phyloP scores from a whole-genome alignment of 2,329 filamentous ascomycete species.

The Colletotrichum sojae region DNA sequence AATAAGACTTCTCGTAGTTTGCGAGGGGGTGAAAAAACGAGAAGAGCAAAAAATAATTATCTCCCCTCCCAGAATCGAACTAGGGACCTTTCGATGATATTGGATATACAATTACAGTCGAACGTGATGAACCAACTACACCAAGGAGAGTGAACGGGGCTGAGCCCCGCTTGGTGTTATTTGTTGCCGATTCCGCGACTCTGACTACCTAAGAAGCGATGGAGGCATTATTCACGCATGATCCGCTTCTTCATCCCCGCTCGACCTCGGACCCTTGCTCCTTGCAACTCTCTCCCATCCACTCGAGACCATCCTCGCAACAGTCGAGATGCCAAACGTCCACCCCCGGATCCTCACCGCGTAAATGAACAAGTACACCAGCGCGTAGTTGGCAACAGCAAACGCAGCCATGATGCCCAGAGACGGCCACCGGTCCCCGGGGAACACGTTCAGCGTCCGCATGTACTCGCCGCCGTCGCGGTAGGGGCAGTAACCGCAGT shows the following conservation, averaged over 20 bases:
- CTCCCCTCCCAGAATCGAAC: conserved; percentile 32
- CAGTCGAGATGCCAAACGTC: conserved; percentile 69
- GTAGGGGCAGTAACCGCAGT: conserved; percentile 81
- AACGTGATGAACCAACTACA: conserved; percentile 34
- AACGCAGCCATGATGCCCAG: conserved; percentile 83
- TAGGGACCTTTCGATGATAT: conserved; percentile 27
- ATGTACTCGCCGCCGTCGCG: conserved; percentile 72
- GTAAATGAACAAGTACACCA: conserved; percentile 85
- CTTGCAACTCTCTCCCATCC: background rate
- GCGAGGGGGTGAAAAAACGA: background rate
- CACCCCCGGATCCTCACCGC: conserved; percentile 78
- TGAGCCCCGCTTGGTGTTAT: conserved; percentile 11
- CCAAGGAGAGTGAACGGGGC: conserved; percentile 22
- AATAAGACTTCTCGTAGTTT: background rate
- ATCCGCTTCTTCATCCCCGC: background rate
- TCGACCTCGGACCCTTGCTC: background rate
- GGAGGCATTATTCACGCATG: background rate
- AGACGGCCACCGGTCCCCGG: conserved; percentile 73
- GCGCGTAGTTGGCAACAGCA: conserved; percentile 76
- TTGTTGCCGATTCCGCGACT: background rate
- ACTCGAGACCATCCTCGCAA: conserved; percentile 1
- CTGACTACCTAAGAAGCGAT: background rate
- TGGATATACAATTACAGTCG: conserved; percentile 27
- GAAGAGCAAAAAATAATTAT: background rate
- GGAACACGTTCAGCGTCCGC: conserved; percentile 63